Base-by-base conservation (phyloP, 257 asterid species). In the Gentiana macrophylla region DNA sequence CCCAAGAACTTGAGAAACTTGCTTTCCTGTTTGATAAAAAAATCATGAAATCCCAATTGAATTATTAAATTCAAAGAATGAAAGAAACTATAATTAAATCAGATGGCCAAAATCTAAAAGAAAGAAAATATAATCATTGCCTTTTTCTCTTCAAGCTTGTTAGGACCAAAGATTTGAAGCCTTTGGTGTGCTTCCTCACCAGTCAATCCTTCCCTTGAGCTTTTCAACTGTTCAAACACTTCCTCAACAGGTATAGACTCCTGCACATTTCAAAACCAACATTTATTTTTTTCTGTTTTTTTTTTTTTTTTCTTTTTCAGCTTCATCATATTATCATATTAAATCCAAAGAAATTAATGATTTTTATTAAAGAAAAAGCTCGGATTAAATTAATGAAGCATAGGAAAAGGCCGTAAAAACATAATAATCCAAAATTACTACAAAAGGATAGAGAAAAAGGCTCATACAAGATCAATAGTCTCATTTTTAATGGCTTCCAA, bases 121-220 rank as follows among this genome's bases (percentile, higher is more conserved):
- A 34, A 3, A 33, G 8, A 35, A 37, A 4, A 53, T 41, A 37
- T 45, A 50, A 9, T 33, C 24, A 6, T 70, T 72, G 73, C 89
- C 80, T 61, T 68, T 68, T 86, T 90, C 89, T 89, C 97, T 72
- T 89, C 94, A 0, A 89, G 86, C 69, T 90, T 90, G 81, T 90
- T 90, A 0, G 53, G 85, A n/a, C 97, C 97, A 49, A 90, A 90
- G 3, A 80, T 67, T 24, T 59, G 53, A 36, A 86, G 83, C 85
- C 97, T 80, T 8, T 58, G 69, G 2, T 56, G 64, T 2, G 91
- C 97, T 59, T 90, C 96, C 10, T 57, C 47, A n/a, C 12, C 45
- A 1, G 82, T 56, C 56, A 90, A 69, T 55, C 97, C 97, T 57
- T 79, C 81, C 72, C 63, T 82, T 2, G 97, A 60, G 50, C 86